Evolutionary conservation across 1,284 basidiomycete species (phyloP), one percentile per base, ranked within the genome.

Genomic region (Coniophora puteana): DNA sequence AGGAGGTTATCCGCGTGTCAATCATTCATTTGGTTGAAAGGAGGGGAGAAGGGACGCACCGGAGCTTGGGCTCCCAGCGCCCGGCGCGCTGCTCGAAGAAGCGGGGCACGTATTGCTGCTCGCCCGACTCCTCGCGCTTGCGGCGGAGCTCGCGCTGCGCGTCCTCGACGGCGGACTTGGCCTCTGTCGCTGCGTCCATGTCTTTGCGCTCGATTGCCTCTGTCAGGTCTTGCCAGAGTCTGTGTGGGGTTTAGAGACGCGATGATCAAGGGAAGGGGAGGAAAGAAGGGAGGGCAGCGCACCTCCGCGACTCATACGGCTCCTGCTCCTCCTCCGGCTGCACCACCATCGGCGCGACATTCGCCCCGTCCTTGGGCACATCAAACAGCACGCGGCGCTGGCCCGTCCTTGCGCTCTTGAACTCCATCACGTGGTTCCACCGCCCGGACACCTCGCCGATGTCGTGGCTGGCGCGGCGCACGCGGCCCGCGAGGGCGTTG

Each of bases 391-490:
- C 72, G 40, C 84, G 78, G 62, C 78, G 89, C 57, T 82, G 68
- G 17, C 83, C 82, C 24, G 75, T 76, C 69, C 82, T 82, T 44
- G 65, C 61, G 44, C 76, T 73, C 67, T 84, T 89, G 63, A 87
- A 89, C 50, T 97, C 92, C 84, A 99, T 95, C 14, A 78, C 63
- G 46, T 89, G 83, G 59, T 83, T 92, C 95, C 95, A 99, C 59
- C 88, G 83, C 20, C 95, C 95, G 5, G 76, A 77, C 18, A 99
- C 69, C 55, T 98, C 93, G 8, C 94, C 95, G 13, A 89, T 69
- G 3, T 92, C 84, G n/a, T 63, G 66, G 29, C 65, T 61, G n/a
- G 72, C 70, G 45, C 72, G 76, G 49, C 83, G 83, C 50, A 98
- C 77, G 49, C 83, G 81, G 23, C 94, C 96, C 4, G 78, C 65